Evolutionary conservation across 129 eudicot species (phyloP), one percentile per base, ranked within the genome.

Genomic region (Deinandra increscens): DNA sequence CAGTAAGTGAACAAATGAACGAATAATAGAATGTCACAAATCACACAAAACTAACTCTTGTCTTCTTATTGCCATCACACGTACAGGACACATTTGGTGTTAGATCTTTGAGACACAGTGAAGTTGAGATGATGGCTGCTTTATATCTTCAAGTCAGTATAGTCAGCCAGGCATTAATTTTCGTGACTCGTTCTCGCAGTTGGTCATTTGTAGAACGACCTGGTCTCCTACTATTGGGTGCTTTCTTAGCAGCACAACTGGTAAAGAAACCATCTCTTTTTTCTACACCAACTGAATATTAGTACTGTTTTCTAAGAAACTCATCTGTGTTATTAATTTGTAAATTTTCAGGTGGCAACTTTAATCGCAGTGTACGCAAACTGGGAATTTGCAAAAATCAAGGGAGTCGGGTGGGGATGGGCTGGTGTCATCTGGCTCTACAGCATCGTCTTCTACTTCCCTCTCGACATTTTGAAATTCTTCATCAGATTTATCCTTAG

Each of bases 391-490:
- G 97, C 99, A 13, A 82, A 87, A 60, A 87, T 93, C 61, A 77
- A 89, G 60, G 99, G 99, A 58, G 80, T 83, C 45, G 99, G 99
- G 2, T 93, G 99, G 99, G 97, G 99, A 81, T 93, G 99, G 99
- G 99, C 99, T 13, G 99, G 97, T 26, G 97, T 87, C 15, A 84
- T 93, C 70, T 93, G 99, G 99, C 54, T 89, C 13, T 93, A 74
- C 86, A 93, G 91, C 65, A 55, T 93, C 7, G 90, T 93, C 17
- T 87, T 85, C 75, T 93, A 89, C 72, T 23, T 93, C 54, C 99
- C 99, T 12, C 90, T 93, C 0, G 99, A 93, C 18, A 1, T 93
- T 0, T 63, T 93, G 87, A 93, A 93, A 71, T 93, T 89, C 45
- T 79, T 82, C 67, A 89, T 77, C 36, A 80, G 97, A 8, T 93